Base-by-base conservation (phyloP, 208 protist species). In the Phytomonas sp. region DNA sequence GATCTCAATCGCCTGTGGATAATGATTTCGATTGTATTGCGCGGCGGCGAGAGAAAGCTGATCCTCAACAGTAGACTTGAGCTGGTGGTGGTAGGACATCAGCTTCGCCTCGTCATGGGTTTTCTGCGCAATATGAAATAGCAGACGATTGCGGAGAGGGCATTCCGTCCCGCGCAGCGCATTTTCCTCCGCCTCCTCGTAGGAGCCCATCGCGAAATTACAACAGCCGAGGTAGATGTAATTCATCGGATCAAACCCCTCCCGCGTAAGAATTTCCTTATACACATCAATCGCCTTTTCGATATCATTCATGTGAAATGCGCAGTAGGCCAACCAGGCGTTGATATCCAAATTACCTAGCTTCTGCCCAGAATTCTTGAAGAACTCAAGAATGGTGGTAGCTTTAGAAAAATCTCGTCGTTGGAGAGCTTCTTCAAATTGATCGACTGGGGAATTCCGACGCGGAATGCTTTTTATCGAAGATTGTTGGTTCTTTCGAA, bases 1-100 rank as follows among this genome's bases (percentile, higher is more conserved):
- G 59, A 98, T 95, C 52, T 99, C 97, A 40, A 97, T 98, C 4
- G 98, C 97, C 71, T 99, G 94, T 68, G 98, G 89, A 79, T 87
- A 99, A 74, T 98, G 97, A 70, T 91, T 96, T 49, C 96, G 86
- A 61, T 94, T 88, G 83, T 95, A 99, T 78, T 99, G 97, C 32
- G 98, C 94, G 2, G 97, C 91, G 2, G 96, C 95, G 2, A 99
- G 76, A 26, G 86, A 97, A 23, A 99, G 84, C 76, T 97, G 91
- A 73, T 97, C 94, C 72, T 97, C 91, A 32, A 95, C 80, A 29
- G 82, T 93, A 59, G 89, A 80, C 71, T 96, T 81, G 36, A 98
- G 78, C 64, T 89, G 93, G 29, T 92, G 71, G 78, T 98, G 96
- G 77, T 97, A 97, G n/a, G 71, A 31, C 83, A 98, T 96, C 49